Evolutionary conservation across 306 rosid genomes (phyloP), one percentile per base, ranked within the genome.

Genomic region (Ammopiptanthus mongolicus): DNA sequence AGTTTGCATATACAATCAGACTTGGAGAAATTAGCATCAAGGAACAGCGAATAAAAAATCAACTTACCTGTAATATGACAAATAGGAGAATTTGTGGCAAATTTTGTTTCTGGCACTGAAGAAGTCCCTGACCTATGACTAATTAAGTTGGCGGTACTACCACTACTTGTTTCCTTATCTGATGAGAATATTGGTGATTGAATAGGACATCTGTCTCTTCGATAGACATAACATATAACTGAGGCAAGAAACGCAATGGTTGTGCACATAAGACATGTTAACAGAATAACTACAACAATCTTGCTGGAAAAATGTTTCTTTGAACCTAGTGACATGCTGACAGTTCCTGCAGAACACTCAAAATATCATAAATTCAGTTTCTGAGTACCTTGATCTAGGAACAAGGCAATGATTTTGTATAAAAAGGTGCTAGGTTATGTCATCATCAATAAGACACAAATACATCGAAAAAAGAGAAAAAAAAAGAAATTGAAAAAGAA

Each of bases 101-200:
- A 52, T 58, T 78, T 90, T 56, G 86, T 82, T 82, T 87, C 93
- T 61, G 83, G 50, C 51, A 71, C 62, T n/a, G 97, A 95, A 68
- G 80, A 83, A 70, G 78, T 84, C 52, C 57, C 61, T 69, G 78
- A 51, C 83, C 83, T 85, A 28, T 80, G 83, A 74, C 93, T 88
- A 56, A 90, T 86, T 78, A 95, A 81, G 83, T 90, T 85, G 83
- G 93, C n/a, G 6, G 84, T 86, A 80, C 98, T 95, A 77, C 89
- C 89, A 84, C 75, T 85, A 87, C 96, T 92, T 3, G 88, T 84
- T 84, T 86, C 93, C 83, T 85, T 89, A 60, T 89, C 90, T 3
- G 89, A 59, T 41, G 96, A 90, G 74, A 87, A 82, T n/a, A 79
- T 57, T 12, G 90, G 89, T 14, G 87, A 44, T 57, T 85, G 93